phyloP scores from a whole-genome alignment of 2,329 filamentous ascomycete species.

The Phialophora expanda region DNA sequence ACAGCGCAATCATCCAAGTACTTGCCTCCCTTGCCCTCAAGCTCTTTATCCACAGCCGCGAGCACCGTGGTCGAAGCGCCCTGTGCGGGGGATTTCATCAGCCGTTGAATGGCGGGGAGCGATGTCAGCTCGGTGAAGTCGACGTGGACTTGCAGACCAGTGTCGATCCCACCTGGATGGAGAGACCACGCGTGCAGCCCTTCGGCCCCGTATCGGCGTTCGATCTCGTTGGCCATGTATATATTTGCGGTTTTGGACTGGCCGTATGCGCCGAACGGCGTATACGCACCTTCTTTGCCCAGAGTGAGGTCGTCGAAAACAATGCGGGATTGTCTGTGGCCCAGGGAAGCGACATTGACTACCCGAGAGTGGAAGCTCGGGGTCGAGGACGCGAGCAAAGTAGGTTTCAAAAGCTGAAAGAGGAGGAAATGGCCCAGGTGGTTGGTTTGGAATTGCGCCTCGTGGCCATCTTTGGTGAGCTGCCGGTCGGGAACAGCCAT shows the following conservation, averaged over 20 bases:
- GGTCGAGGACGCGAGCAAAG: slow-evolving; percentile 49
- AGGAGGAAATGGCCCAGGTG: slow-evolving; percentile 62
- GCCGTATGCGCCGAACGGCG: slow-evolving; percentile 50
- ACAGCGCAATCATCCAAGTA: slow-evolving; percentile 42
- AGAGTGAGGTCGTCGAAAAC: slow-evolving; percentile 50
- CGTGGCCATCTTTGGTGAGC: slow-evolving; percentile 54
- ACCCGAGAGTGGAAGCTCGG: slow-evolving; percentile 53
- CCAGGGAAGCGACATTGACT: slow-evolving; percentile 52
- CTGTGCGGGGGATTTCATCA: slow-evolving; percentile 45
- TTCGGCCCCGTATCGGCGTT: slow-evolving; percentile 52
- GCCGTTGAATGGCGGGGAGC: slow-evolving; percentile 30
- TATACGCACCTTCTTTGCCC: slow-evolving; percentile 44
- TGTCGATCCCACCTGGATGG: slow-evolving; percentile 55
- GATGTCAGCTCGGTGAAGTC: slow-evolving; percentile 34
- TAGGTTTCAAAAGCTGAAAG: slow-evolving; percentile 55
- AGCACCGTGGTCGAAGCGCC: slow-evolving; percentile 46
- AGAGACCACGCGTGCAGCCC: slow-evolving; percentile 53
- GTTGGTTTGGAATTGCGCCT: slow-evolving; percentile 60
- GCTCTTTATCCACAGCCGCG: slow-evolving; percentile 41
- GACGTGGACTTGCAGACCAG: slow-evolving; percentile 38
- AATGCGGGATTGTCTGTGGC: slow-evolving; percentile 48
- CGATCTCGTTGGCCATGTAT: slow-evolving; percentile 57
- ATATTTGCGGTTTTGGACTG: slow-evolving; percentile 59
- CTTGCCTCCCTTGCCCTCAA: slow-evolving; percentile 41
- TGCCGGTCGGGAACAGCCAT: slow-evolving; percentile 48